Base-by-base conservation (phyloP, 352 stramenopile genomes). In the Albugo laibachii region DNA sequence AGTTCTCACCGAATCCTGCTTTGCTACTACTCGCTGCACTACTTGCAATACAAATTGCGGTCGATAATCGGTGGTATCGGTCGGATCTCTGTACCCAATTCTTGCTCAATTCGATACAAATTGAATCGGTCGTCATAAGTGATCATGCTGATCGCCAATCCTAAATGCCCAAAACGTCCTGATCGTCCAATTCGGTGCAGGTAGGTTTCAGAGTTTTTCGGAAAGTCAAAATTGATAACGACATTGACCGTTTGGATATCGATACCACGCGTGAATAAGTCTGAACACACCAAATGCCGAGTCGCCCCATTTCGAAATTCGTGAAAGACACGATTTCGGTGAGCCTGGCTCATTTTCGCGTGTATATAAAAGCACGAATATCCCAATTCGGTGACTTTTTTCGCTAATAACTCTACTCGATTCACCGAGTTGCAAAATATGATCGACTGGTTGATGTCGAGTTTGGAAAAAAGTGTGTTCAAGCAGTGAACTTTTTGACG, bases 391-490 rank as follows among this genome's bases (percentile, higher is more conserved):
- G 95, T 99, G 41, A 99, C 97, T 64, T 99, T 99, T 68, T 98
- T 99, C 24, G 95, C 95, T 13, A 99, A 66, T 39, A 99, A 66
- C 65, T 99, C 95, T 11, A 99, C 96, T 44, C 96, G 92, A 62
- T 98, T 98, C 41, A 99, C 94, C 52, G 91, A 98, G 70, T 99
- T 99, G 65, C 94, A 99, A 59, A 99, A 99, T 54, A 99, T 99
- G 64, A 99, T 99, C 55, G 83, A 97, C 75, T 99, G 96, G 62
- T 99, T 99, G 57, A 99, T 97, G 62, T 99, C 95, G 13, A 99
- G 72, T 64, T 96, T 97, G 46, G 89, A 95, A 65, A 99, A 99
- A 16, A 99, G 84, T 47, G 94, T 99, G 78, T 99, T 97, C 49
- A 99, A 83, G 65, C 93, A 98, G 59, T 98, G 92, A 31, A 99